Evolutionary conservation across 2,329 filamentous ascomycete species (phyloP).

Genomic region (Epichloe festucae): DNA sequence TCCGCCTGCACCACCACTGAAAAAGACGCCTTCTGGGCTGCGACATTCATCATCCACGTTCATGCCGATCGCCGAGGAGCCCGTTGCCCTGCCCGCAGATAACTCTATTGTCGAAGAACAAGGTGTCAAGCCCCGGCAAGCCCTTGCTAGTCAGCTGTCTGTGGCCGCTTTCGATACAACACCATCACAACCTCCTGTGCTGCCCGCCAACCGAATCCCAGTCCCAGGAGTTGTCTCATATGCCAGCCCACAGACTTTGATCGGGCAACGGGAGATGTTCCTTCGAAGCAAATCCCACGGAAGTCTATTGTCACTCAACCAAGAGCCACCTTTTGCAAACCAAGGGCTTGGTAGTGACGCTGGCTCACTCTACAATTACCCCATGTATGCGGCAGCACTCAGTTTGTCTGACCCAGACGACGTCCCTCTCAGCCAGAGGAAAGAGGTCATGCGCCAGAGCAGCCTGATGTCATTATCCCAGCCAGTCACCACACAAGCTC

Average conservation of each 20-base stretch:
- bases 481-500: slow-evolving; percentile 9
- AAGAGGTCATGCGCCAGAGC: slow-evolving; percentile 44
- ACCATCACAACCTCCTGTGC: not conserved
- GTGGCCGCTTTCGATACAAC: slow-evolving; percentile 10
- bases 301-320: slow-evolving; percentile 18
- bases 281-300: slow-evolving; percentile 39
- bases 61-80: slow-evolving; percentile 34
- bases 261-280: slow-evolving; percentile 42
- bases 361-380: slow-evolving; percentile 26
- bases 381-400: slow-evolving; percentile 16
- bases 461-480: slow-evolving; percentile 24
- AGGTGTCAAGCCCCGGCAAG: not conserved
- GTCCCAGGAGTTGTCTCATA: slow-evolving; percentile 36
- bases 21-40: slow-evolving; percentile 14
- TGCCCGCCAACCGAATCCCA: slow-evolving; percentile 11
- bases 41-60: slow-evolving; percentile 11
- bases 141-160: slow-evolving; percentile 11
- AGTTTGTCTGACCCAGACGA: slow-evolving; percentile 44
- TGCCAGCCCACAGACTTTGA: slow-evolving; percentile 39
- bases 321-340: slow-evolving; percentile 13
- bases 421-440: slow-evolving; percentile 57
- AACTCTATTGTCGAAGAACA: slow-evolving; percentile 7
- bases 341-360: slow-evolving; percentile 26
- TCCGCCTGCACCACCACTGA: slow-evolving; percentile 4
- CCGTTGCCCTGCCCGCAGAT: slow-evolving; percentile 7